These are phyloP conservation scores for Schizothecium vesticola DNA, from an alignment of 495 filamentous ascomycete species.

Conservation along the genomic window DNA sequence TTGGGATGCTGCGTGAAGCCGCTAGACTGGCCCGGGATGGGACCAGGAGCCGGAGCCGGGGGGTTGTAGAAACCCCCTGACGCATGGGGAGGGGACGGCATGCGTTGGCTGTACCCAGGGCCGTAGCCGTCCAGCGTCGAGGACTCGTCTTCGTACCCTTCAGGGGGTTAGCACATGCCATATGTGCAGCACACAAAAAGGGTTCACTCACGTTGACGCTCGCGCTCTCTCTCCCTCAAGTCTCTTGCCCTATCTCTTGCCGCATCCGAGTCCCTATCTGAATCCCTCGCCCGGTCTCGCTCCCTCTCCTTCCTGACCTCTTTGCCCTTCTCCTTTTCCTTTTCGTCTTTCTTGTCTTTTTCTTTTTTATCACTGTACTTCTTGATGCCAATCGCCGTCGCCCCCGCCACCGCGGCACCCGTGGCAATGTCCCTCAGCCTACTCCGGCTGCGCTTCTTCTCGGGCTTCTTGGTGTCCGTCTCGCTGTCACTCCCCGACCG, in stretches of 20 bases:
- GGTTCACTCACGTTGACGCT: conserved; percentile 30
- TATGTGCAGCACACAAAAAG: neutral
- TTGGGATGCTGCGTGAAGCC: conserved; percentile 41
- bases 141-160: conserved; percentile 41
- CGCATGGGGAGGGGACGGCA: conserved; percentile 47
- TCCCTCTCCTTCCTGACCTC: conserved; percentile 16
- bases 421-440: conserved; percentile 60
- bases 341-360: conserved; percentile 35
- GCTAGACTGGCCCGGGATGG: neutral
- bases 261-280: conserved; percentile 18
- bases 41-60: neutral
- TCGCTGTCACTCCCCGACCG: conserved; percentile 29
- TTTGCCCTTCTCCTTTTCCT: conserved; percentile 26
- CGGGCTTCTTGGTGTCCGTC: conserved; percentile 35
- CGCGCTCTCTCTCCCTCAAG: conserved; percentile 30
- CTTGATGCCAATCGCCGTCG: conserved; percentile 71
- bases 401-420: conserved; percentile 64
- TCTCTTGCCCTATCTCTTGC: conserved; percentile 8
- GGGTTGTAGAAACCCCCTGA: conserved; percentile 50
- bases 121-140: conserved; percentile 31
- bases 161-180: neutral
- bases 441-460: conserved; percentile 57
- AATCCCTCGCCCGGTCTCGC: conserved; percentile 12
- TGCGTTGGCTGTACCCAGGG: conserved; percentile 27
- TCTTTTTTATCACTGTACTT: conserved; percentile 57